Evolutionary conservation across 768 basidiomycete species (phyloP).

Genomic region (Hysterangium stoloniferum): DNA sequence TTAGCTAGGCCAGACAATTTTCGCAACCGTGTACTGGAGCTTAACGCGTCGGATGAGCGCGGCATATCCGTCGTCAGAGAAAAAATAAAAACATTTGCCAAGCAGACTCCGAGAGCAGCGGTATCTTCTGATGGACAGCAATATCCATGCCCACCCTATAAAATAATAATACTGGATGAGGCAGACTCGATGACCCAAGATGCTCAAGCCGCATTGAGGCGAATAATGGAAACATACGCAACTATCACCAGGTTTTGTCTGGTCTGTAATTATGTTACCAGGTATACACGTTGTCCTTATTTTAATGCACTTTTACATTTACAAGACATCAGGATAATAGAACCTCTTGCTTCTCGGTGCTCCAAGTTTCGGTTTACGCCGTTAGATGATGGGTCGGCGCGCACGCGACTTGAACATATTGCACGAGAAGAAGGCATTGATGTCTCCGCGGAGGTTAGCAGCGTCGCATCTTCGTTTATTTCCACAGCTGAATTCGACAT

Average conservation of each 20-base stretch:
- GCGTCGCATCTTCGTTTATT: not conserved
- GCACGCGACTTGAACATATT: constrained; percentile 69
- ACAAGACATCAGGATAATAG: constrained; percentile 69
- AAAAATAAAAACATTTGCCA: constrained; percentile 97
- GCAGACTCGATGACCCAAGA: constrained; percentile 99
- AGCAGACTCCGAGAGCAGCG: constrained; percentile 78
- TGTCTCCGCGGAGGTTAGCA: constrained; percentile 31
- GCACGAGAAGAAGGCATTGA: constrained; percentile 66
- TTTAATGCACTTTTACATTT: not conserved
- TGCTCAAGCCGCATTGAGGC: constrained; percentile 89
- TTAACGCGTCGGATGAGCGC: constrained; percentile 98
- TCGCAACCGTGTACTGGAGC: constrained; percentile 83
- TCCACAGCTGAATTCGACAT: not conserved
- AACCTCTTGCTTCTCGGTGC: constrained; percentile 96
- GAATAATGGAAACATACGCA: constrained; percentile 99
- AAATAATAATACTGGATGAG: constrained; percentile 97
- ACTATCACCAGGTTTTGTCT: constrained; percentile 96
- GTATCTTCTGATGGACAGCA: constrained; percentile 67
- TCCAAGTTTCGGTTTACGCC: constrained; percentile 98
- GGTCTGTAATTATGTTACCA: constrained; percentile 98
- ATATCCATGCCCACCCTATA: constrained; percentile 97
- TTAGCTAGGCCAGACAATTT: constrained; percentile 82
- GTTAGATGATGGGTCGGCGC: constrained; percentile 71
- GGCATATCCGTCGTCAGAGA: constrained; percentile 96
- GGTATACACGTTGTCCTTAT: constrained; percentile 38